Evolutionary conservation across 139 green algal species (phyloP).

Genomic region (Chlamydomonas eustigma): DNA sequence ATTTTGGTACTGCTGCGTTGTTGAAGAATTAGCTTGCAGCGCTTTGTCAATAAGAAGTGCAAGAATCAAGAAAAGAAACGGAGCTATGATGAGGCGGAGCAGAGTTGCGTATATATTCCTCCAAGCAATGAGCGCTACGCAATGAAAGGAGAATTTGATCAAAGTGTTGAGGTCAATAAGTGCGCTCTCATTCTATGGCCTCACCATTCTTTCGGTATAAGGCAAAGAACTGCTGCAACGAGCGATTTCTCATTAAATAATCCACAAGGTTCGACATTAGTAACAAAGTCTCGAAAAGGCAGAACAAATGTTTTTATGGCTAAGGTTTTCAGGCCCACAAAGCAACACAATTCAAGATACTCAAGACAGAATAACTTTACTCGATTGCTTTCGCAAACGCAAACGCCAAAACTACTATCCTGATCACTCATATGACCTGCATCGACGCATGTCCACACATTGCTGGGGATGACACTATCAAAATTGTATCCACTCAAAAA

Average conservation of each 20-base stretch:
- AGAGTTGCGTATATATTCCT: slow-evolving; percentile 72
- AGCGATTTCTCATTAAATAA: neutral
- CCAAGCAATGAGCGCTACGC: slow-evolving; percentile 54
- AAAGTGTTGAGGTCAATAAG: neutral
- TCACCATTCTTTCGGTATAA: neutral
- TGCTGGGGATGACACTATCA: no score
- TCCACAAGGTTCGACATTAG: neutral
- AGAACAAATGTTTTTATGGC: no score
- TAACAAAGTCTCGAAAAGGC: no score
- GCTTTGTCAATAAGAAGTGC: slow-evolving; percentile 68
- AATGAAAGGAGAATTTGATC: no score
- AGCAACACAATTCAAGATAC: no score
- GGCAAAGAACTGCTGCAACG: neutral
- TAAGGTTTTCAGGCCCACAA: no score
- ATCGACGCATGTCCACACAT: no score
- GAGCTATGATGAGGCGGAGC: slow-evolving; percentile 66
- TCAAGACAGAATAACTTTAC: no score
- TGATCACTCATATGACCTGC: no score
- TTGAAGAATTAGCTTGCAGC: slow-evolving; percentile 44
- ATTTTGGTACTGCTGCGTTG: slow-evolving; percentile 16
- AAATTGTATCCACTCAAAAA: no score
- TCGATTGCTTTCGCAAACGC: no score
- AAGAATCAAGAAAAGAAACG: slow-evolving; percentile 87
- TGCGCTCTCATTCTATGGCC: neutral
- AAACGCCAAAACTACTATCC: no score